Percentiles rank a stretch among this genome's conserved stretches.
phyloP scores from a whole-genome alignment of 441 rosid species.

The Euphorbia celastroides region DNA sequence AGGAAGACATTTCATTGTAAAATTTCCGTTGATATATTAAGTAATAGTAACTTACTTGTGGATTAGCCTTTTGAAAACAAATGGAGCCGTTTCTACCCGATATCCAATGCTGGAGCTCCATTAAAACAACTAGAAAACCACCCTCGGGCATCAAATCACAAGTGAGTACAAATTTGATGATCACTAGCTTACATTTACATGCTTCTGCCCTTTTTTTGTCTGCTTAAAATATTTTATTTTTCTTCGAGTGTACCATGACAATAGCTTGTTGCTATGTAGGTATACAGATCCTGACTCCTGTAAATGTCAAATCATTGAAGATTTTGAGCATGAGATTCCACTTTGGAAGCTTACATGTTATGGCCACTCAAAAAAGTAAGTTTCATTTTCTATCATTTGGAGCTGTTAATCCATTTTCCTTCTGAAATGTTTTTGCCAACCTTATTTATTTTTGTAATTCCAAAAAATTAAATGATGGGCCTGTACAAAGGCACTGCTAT shows the following conservation, averaged over 20 bases:
- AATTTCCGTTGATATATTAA: conserved; percentile 7
- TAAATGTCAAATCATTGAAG: conserved; percentile 56
- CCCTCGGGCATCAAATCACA: conserved; percentile 52
- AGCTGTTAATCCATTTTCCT: neutral
- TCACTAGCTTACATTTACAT: conserved; percentile 9
- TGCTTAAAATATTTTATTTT: conserved; percentile 3
- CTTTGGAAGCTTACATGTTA: conserved; percentile 96
- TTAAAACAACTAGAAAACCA: conserved; percentile 46
- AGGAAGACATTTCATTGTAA: neutral
- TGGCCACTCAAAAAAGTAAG: conserved; percentile 72
- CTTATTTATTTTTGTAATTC: neutral
- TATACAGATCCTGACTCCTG: conserved; percentile 88
- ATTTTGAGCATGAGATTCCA: conserved; percentile 79
- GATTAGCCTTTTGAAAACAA: conserved; percentile 71
- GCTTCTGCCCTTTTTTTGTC: neutral
- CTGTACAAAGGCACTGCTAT: neutral
- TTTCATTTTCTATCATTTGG: neutral
- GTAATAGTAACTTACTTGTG: conserved; percentile 16
- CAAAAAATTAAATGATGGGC: neutral
- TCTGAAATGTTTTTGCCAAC: neutral
- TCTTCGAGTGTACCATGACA: conserved; percentile 1
- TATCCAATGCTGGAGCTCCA: conserved; percentile 27
- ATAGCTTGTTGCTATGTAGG: conserved; percentile 24
- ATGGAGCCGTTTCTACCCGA: conserved; percentile 58
- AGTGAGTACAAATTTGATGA: conserved; percentile 30